Conservation (phyloP, 78 protist species). For the Dictyostelium brefeldianum region DNA sequence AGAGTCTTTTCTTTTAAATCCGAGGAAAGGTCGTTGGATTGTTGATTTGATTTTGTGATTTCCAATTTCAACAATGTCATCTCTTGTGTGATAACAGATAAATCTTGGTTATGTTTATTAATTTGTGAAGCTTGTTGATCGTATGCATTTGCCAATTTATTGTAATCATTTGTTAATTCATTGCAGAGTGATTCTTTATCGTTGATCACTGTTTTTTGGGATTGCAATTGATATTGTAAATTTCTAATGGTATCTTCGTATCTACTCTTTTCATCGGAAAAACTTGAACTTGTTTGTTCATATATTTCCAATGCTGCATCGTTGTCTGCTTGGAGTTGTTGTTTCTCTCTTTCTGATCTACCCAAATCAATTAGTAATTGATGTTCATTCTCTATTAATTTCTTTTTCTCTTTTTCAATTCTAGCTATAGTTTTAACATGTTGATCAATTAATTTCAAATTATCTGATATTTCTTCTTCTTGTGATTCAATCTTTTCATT, state of each 20-base stretch:
- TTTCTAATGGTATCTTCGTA: neutral
- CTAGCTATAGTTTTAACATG: neutral
- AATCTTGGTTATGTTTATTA: neutral
- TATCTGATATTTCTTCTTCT: neutral
- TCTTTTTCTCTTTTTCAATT: slow-evolving; percentile 35
- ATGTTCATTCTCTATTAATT: neutral
- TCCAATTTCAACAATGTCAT: slow-evolving; percentile 6
- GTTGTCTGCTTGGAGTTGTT: neutral
- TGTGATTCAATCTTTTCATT: neutral
- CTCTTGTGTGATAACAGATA: neutral
- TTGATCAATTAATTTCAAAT: neutral
- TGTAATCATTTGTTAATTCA: neutral
- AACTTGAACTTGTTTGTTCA: neutral
- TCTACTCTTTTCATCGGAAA: neutral
- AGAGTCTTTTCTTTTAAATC: neutral
- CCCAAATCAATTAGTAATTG: neutral
- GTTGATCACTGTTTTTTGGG: neutral
- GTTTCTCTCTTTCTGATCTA: neutral
- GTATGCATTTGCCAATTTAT: neutral
- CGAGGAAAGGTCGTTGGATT: neutral
- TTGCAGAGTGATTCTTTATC: no score
- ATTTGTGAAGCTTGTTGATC: neutral
- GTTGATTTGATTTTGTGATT: neutral
- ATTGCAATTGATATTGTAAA: neutral
- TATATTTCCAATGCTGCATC: neutral